Base-by-base conservation (phyloP, 345 rosid species). In the Populus ilicifolia region DNA sequence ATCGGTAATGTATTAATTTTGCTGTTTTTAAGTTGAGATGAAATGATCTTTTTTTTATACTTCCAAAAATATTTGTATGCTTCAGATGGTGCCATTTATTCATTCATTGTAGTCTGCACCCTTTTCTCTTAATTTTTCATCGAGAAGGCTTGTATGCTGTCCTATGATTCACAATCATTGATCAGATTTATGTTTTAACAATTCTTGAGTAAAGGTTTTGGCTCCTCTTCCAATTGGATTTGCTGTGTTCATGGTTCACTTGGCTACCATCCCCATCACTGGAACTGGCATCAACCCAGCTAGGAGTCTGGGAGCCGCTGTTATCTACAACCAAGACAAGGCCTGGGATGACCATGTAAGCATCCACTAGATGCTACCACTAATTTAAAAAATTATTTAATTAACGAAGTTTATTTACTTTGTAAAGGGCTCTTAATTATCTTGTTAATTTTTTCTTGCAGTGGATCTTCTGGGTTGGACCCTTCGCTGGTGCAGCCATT, bases 391-490 rank as follows among this genome's bases (percentile, higher is more conserved):
- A 10, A 35, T 43, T 6, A 38, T 29, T 23, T 64, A 2, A 20
- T 5, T 35, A 4, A 23, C 6, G 5, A 2, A 39, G 5, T 23
- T 17, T 30, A 4, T 20, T 46, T 33, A 71, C 0, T 20, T 43
- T 8, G 14, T 38, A 29, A 46, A 38, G 17, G 50, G 43, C 20
- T 29, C 63, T 61, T 50, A 10, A 46, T 11, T 62, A 56, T 23
- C 67, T 52, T 2, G 16, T 54, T 50, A 2, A 39, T 29, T 75
- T 62, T 10, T n/a, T 18, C 54, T 74, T 76, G 74, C 84, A 91
- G 97, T 94, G 96, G 96, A 89, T 92, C 44, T 94, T 92, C 71
- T 91, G 93, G 98, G 98, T 88, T 11, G 96, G 97, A 81, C 98
- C 97, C 35, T 85, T 94, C 77, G 78, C 88, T 43, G 96, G 98